phyloP scores from a whole-genome alignment of 345 rosid species.

The Chamaenerion angustifolium region DNA sequence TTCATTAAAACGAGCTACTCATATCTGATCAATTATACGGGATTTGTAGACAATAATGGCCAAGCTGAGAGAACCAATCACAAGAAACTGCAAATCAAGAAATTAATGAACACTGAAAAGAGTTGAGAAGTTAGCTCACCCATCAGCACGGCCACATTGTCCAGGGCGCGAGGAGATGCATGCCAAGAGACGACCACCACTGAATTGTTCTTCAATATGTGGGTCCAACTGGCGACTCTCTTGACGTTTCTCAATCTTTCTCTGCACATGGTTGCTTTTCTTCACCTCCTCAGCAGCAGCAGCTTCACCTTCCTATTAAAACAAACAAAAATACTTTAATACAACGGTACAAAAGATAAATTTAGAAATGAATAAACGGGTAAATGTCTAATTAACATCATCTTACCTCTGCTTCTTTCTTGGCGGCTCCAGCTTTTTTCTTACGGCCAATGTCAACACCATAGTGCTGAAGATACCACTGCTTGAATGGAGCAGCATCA shows the following conservation, averaged over 20 bases:
- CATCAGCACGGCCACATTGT: conserved; percentile 70
- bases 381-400: neutral
- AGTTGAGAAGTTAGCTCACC: conserved; percentile 20
- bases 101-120: neutral
- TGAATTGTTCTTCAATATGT: conserved; percentile 59
- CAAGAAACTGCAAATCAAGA: neutral
- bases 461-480: conserved; percentile 55
- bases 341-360: neutral
- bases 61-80: neutral
- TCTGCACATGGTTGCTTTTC: conserved; percentile 40
- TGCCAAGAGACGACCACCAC: conserved; percentile 51
- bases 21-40: too few species aligned
- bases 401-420: conserved; percentile 55
- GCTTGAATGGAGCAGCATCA: conserved; percentile 66
- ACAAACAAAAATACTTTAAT: neutral
- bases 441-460: conserved; percentile 65
- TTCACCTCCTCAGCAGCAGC: conserved; percentile 32
- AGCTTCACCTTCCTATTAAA: conserved; percentile 33
- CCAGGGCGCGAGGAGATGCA: conserved; percentile 67
- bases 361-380: too few species aligned
- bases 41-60: too few species aligned
- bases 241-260: conserved; percentile 46
- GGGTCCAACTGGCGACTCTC: conserved; percentile 38
- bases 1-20: too few species aligned
- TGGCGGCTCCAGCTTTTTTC: conserved; percentile 36